Base-by-base conservation (phyloP, 371 early-diverging fungal genomes). In the Mucor circinelloides region DNA sequence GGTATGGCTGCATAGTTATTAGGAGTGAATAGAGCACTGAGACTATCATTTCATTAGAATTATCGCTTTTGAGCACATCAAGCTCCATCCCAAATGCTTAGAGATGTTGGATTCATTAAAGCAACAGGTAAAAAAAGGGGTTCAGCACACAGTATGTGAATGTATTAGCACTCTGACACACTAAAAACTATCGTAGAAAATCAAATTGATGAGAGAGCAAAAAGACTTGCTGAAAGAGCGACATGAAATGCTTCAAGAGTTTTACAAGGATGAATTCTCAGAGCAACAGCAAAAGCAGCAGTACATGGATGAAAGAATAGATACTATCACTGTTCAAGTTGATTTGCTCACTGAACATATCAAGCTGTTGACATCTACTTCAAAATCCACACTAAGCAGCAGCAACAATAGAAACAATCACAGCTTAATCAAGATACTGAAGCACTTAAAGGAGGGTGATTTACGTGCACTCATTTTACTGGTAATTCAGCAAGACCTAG, bases 301-400 rank as follows among this genome's bases (percentile, higher is more conserved):
- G 52, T 91, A 92, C 74, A 91, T 93, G 91, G 92, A 94, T 62
- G 94, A 93, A 56, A 86, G 93, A 7, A 83, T 96, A 21, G 89
- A 74, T 40, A 60, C 63, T 0, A 77, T 79, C n/a, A 79, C 74
- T 0, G 17, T 71, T 8, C 70, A 77, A 42, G 54, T 74, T 2
- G 79, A 82, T 40, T 66, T 62, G 12, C 30, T 77, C 7, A 64
- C 66, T 13, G 68, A 73, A 25, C 69, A 67, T 10, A 65, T 75
- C 3, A 64, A 63, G 12, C 23, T 60, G 30, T 27, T 60, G 23
- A 57, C 38, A 40, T 40, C 40, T 3, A 23, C 25, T 13, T 13
- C 64, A 17, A 25, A 12, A 19, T 60, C 60, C 2, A 25, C 60
- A 6, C 7, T 44, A 9, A 44, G 50, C 38, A 46, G 36, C 34